Base-by-base conservation (phyloP, 1,284 basidiomycete genomes). In the Irpex rosettiformis region DNA sequence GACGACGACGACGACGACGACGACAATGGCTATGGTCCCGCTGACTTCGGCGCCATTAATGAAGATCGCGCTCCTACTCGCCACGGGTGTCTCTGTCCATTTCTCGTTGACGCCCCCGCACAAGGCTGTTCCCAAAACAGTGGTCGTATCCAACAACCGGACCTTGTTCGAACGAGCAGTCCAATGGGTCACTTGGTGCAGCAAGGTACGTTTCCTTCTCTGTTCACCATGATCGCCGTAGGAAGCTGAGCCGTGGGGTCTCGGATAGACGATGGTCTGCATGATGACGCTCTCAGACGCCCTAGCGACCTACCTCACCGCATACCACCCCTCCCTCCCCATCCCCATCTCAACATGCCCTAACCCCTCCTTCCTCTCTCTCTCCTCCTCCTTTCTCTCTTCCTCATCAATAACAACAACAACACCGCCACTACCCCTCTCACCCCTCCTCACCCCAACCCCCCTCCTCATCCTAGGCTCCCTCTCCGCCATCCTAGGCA, bases 131-230 rank as follows among this genome's bases (percentile, higher is more conserved):
- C 43, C 52, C 2, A 55, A 33, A 54, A 55, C 53, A 5, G 54
- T 58, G 2, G 43, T 55, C 18, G 30, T 30, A 24, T 33, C 22
- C 24, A 37, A 28, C 30, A 33, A 33, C 16, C 30, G 30, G 18
- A 66, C 68, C n/a, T 58, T 72, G 5, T 72, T 72, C 59, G 70
- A 72, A 60, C 63, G 66, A 48, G 63, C 64, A 37, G 65, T 72
- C 13, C 68, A 65, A 37, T 65, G 68, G 63, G 65, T 72, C 54
- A 70, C 70, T 10, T 69, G 69, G 60, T 66, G 65, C 61, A 70
- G 66, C 63, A 72, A 72, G 64, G 70, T 70, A 40, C 54, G 64
- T 37, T 4, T 54, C 27, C 27, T 21, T 40, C 4, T 54, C n/a
- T 54, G n/a, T 29, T 7, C 29, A 33, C 16, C 10, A n/a, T n/a